A percentile compares a stretch with the other conserved stretches of the same genome.
These are phyloP conservation scores for Phialophora macrospora DNA, from an alignment of 2,329 filamentous ascomycete species.

Conservation along the genomic window DNA sequence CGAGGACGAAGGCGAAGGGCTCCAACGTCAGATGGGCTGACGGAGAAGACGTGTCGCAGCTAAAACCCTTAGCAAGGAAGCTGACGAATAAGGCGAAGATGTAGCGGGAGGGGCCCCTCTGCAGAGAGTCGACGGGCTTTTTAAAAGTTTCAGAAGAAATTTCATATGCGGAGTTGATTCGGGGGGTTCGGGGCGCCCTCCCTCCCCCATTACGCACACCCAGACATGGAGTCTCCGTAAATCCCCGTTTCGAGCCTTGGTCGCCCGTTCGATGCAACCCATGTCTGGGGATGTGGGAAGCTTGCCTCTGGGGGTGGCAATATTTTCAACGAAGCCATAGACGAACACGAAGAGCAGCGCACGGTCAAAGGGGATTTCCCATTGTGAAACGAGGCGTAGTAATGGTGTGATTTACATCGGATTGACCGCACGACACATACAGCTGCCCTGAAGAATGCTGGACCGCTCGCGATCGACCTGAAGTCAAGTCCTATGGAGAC, in stretches of 20 bases:
- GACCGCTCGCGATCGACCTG: too few relatives aligned
- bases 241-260: slow-evolving; percentile 22
- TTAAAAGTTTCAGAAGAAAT: slow-evolving; percentile 17
- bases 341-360: background rate
- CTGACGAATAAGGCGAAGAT: slow-evolving; percentile 29
- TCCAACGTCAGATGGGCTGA: slow-evolving; percentile 24
- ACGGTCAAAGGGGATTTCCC: slow-evolving; percentile 21
- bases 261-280: background rate
- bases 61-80: slow-evolving; percentile 17
- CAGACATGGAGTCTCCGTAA: slow-evolving; percentile 34
- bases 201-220: background rate
- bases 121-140: background rate
- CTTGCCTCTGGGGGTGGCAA: slow-evolving; percentile 14
- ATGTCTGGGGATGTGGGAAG: slow-evolving; percentile 11
- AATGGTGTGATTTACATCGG: background rate
- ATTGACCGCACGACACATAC: background rate
- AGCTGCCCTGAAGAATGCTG: background rate
- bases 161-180: slow-evolving; percentile 28
- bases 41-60: slow-evolving; percentile 10
- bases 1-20: background rate
- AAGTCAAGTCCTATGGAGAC: background rate
- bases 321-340: background rate
- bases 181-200: background rate
- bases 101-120: background rate
- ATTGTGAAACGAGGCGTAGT: background rate